Percentiles rank a stretch among this genome's conserved stretches.
These are phyloP conservation scores for Parastagonospora nodorum DNA, from an alignment of 2,329 filamentous ascomycete species.

Conservation along the genomic window DNA sequence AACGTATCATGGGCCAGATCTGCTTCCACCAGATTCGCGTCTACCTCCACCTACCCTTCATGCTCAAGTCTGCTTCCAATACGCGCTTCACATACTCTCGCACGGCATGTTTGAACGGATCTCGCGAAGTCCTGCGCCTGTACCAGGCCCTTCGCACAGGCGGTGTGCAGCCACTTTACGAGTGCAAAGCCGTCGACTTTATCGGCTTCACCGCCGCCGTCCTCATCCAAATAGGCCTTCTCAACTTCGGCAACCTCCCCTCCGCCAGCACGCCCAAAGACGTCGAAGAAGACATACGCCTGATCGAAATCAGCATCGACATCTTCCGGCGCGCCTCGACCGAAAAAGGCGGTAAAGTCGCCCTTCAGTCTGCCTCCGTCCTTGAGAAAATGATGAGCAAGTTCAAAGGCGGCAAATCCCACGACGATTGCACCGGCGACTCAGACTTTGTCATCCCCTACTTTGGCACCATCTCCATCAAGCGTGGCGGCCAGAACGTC, in stretches of 20 bases:
- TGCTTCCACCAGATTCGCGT: constrained; percentile 52
- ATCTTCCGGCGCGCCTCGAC: constrained; percentile 48
- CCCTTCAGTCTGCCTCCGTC: constrained; percentile 45
- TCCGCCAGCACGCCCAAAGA: constrained; percentile 26
- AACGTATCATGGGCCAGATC: constrained; percentile 49
- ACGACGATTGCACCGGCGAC: constrained; percentile 15
- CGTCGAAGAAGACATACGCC: constrained; percentile 42
- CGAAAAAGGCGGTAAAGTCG: constrained; percentile 50
- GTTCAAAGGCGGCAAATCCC: constrained; percentile 20
- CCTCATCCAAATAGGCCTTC: constrained; percentile 50
- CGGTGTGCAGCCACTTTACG: constrained; percentile 46
- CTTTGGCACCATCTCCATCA: constrained; percentile 49
- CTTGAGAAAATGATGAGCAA: constrained; percentile 46
- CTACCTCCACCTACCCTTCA: constrained; percentile 54
- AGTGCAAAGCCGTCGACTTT: constrained; percentile 55
- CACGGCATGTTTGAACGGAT: constrained; percentile 48
- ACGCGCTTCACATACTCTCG: constrained; percentile 47
- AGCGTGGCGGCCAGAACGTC: constrained; percentile 31
- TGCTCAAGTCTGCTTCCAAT: constrained; percentile 47
- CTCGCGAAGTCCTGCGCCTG: constrained; percentile 48
- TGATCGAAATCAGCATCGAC: constrained; percentile 49
- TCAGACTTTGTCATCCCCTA: constrained; percentile 47
- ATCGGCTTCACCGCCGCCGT: constrained; percentile 54
- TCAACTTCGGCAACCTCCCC: constrained; percentile 38
- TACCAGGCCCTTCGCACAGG: constrained; percentile 47